Evolutionary conservation across 306 rosid genomes (phyloP).

Genomic region (Gastrolobium villosum): DNA sequence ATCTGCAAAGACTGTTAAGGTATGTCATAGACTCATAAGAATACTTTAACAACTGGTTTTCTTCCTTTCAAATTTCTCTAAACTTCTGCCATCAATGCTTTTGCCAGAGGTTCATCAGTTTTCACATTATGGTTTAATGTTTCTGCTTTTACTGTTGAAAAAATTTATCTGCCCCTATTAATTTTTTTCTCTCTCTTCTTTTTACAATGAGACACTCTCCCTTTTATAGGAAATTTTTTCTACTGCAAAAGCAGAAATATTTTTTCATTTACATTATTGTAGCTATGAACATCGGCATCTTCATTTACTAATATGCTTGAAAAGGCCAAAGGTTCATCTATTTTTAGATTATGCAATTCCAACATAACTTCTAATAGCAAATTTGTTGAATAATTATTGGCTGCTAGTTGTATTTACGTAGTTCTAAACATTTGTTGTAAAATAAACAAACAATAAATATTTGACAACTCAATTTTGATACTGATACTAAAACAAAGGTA

Average conservation of each 20-base stretch:
- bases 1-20: conserved; percentile 94
- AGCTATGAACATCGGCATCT: conserved; percentile 3
- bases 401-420: not conserved
- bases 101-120: too few species aligned
- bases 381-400: not conserved
- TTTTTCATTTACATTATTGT: not conserved
- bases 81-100: too few species aligned
- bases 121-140: not conserved
- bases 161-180: too few species aligned
- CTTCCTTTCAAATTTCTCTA: conserved; percentile 27
- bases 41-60: not conserved
- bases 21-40: conserved; percentile 30
- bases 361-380: not conserved
- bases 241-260: too few species aligned
- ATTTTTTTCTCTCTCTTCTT: too few species aligned
- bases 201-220: too few species aligned
- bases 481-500: not conserved
- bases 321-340: conserved; percentile 9
- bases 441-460: not conserved
- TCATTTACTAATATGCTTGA: not conserved
- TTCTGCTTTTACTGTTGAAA: too few species aligned
- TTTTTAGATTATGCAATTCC: not conserved
- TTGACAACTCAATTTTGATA: not conserved
- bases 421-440: not conserved
- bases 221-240: too few species aligned